Percentiles rank a stretch among this genome's conserved stretches.
Conservation (phyloP, 345 rosid species). For the Bruguiera gymnorhiza region DNA sequence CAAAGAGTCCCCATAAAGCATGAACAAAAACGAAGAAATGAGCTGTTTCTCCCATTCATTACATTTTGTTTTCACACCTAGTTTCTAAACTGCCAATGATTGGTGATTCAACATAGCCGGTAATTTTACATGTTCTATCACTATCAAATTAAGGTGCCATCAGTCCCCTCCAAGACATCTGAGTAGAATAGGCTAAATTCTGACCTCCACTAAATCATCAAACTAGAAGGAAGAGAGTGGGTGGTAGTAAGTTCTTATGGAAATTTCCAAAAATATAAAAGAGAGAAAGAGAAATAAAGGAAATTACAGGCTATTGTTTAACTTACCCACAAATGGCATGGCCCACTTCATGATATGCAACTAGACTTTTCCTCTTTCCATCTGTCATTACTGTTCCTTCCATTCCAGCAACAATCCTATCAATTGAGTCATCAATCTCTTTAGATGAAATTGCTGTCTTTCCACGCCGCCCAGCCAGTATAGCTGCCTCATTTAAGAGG, state of each 20-base stretch:
- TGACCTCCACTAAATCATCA: too few relatives aligned
- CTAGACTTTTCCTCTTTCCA: conserved; percentile 94
- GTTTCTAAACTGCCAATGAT: too few relatives aligned
- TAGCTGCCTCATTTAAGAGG: conserved; percentile 94
- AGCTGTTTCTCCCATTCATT: too few relatives aligned
- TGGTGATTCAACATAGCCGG: too few relatives aligned
- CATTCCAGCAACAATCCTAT: conserved; percentile 98
- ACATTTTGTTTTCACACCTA: too few relatives aligned
- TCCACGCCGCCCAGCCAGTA: conserved; percentile 89
- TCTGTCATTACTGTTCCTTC: conserved; percentile 99
- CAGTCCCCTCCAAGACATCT: too few relatives aligned
- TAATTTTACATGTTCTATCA: too few relatives aligned
- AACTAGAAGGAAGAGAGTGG: conserved; percentile 3
- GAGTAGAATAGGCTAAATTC: too few relatives aligned
- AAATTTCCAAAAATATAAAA: background rate
- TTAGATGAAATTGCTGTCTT: conserved; percentile 77
- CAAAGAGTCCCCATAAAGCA: too few relatives aligned
- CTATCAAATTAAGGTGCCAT: too few relatives aligned
- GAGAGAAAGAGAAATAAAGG: background rate
- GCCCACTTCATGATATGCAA: conserved; percentile 97
- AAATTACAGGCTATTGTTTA: conserved; percentile 13
- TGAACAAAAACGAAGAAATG: too few relatives aligned
- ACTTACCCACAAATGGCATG: conserved; percentile 93
- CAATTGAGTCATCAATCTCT: conserved; percentile 95
- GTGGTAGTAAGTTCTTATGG: background rate